phyloP scores from a whole-genome alignment of 1,284 basidiomycete species.

The Austropuccinia psidii region DNA sequence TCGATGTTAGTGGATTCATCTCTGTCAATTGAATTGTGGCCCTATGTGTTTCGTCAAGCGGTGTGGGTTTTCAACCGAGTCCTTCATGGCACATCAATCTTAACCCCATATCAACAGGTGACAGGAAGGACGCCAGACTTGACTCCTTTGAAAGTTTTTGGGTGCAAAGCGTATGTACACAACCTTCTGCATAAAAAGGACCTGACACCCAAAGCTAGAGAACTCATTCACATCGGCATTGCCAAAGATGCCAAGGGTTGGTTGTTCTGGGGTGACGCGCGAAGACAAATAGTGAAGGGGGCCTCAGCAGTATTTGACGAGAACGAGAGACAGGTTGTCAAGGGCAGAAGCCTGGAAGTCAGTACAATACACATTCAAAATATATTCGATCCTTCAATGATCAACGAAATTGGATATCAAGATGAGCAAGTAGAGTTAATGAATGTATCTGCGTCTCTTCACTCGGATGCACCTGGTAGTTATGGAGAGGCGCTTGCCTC shows the following conservation, averaged over 20 bases:
- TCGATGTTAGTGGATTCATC: neutral
- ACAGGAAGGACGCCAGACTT: neutral
- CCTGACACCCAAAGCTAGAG: neutral
- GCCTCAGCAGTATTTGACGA: neutral
- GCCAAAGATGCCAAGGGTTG: neutral
- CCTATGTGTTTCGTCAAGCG: neutral
- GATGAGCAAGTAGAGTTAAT: too few species aligned
- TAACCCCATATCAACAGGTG: neutral
- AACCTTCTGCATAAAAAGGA: neutral
- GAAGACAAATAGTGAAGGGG: neutral
- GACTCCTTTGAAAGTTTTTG: neutral
- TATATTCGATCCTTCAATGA: too few species aligned
- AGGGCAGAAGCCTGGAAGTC: too few species aligned
- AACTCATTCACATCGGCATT: neutral
- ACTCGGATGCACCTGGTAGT: too few species aligned
- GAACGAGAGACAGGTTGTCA: too few species aligned
- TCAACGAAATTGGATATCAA: too few species aligned
- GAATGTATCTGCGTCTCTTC: too few species aligned
- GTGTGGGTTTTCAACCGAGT: neutral
- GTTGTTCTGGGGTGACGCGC: neutral
- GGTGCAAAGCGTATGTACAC: conserved; percentile 3
- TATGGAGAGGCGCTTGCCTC: too few species aligned
- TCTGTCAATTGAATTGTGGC: neutral
- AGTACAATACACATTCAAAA: too few species aligned
- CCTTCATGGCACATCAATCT: neutral